phyloP scores from a whole-genome alignment of 2,329 filamentous ascomycete species.

The Cordyceps farinosa region DNA sequence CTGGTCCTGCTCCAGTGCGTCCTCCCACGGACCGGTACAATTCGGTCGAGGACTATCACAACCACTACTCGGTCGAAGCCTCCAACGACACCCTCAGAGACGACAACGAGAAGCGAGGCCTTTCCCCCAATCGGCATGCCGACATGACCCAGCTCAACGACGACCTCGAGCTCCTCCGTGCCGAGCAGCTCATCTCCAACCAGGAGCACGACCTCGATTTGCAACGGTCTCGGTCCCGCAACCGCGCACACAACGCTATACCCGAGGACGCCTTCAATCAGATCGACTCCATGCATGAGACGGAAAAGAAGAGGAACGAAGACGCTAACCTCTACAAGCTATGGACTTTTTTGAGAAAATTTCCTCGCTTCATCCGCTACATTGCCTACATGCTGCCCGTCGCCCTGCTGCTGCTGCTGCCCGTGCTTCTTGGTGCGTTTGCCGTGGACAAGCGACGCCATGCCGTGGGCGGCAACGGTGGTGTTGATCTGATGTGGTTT shows the following conservation, averaged over 20 bases:
- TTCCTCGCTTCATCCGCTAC: conserved; percentile 49
- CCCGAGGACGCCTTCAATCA: conserved; percentile 48
- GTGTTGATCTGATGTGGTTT: conserved; percentile 82
- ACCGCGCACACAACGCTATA: conserved; percentile 33
- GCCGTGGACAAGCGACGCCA: conserved; percentile 31
- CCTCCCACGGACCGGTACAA: conserved; percentile 13
- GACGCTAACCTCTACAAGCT: conserved; percentile 38
- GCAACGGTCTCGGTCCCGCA: conserved; percentile 26
- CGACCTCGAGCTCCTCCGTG: conserved; percentile 47
- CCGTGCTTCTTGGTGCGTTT: conserved; percentile 42
- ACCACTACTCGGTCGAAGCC: conserved; percentile 25
- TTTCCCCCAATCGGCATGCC: conserved; percentile 30
- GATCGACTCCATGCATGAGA: conserved; percentile 22
- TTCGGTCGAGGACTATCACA: conserved; percentile 22
- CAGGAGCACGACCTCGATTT: conserved; percentile 36
- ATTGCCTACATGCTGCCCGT: conserved; percentile 46
- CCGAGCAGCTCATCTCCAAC: conserved; percentile 44
- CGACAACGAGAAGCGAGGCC: conserved; percentile 17
- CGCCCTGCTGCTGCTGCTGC: conserved; percentile 43
- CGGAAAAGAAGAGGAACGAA: conserved; percentile 30
- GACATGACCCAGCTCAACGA: conserved; percentile 42
- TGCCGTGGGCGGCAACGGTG: conserved; percentile 62
- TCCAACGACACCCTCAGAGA: conserved; percentile 30
- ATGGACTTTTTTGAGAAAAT: conserved; percentile 45
- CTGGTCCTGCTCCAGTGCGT: conserved; percentile 8